Evolutionary conservation across 495 filamentous ascomycete genomes (phyloP).

Genomic region (Neurospora sp.): DNA sequence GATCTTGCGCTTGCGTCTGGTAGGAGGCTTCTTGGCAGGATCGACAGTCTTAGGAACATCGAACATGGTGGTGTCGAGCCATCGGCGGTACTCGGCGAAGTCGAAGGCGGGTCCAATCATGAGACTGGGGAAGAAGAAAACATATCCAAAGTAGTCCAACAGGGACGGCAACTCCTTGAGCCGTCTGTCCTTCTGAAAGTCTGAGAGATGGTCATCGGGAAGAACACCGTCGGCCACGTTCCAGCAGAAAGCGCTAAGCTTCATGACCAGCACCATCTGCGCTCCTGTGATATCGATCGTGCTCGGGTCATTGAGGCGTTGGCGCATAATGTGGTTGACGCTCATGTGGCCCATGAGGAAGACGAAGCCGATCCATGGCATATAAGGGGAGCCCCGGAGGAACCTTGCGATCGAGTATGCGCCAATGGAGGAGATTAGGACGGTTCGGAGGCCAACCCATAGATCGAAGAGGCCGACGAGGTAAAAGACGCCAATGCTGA

Average conservation of each 20-base stretch:
- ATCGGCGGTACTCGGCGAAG: conserved; percentile 80
- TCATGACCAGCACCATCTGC: conserved; percentile 98
- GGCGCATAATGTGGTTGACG: conserved; percentile 73
- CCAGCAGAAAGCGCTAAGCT: conserved; percentile 96
- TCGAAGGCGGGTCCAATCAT: conserved; percentile 88
- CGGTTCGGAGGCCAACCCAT: conserved; percentile 74
- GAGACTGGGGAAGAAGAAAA: conserved; percentile 88
- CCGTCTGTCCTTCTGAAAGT: conserved; percentile 75
- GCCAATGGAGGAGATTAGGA: conserved; percentile 67
- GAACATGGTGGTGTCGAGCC: conserved; percentile 93
- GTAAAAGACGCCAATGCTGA: conserved; percentile 73
- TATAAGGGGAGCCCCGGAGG: conserved; percentile 73
- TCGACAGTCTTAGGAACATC: conserved; percentile 70
- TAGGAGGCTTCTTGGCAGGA: conserved; percentile 69
- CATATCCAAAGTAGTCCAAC: conserved; percentile 78
- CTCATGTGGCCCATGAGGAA: conserved; percentile 97
- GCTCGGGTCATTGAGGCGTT: conserved; percentile 52
- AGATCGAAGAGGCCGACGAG: conserved; percentile 90
- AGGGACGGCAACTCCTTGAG: conserved; percentile 61
- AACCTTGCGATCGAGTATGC: conserved; percentile 78
- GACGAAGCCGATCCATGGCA: conserved; percentile 95
- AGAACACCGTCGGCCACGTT: conserved; percentile 86
- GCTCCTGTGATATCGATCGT: conserved; percentile 85
- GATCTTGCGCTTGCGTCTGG: conserved; percentile 88
- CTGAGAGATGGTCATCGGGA: conserved; percentile 67